Conservation (phyloP, 106 monocot species). For the Chionographis japonica region DNA sequence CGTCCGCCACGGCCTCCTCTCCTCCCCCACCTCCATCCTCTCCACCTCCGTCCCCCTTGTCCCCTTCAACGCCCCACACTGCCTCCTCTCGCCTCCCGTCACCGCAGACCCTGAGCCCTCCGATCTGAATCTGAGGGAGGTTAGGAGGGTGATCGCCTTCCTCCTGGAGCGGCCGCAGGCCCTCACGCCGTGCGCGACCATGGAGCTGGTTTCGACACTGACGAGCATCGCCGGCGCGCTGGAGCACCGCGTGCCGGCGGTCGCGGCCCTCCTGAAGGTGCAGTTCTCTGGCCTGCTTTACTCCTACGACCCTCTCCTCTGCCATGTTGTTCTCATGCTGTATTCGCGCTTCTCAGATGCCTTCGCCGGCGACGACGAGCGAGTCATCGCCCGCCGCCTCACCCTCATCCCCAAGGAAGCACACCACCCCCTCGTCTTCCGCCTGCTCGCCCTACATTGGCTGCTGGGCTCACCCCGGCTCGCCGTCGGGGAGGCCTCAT, state of each 20-base stretch:
- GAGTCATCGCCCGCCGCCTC: constrained; percentile 53
- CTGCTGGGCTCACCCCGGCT: constrained; percentile 48
- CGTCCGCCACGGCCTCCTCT: constrained; percentile 22
- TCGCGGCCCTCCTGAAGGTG: constrained; percentile 85
- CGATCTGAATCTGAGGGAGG: constrained; percentile 61
- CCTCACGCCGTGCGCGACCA: constrained; percentile 55
- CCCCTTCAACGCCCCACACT: constrained; percentile 51
- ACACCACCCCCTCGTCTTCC: constrained; percentile 51
- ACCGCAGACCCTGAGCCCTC: constrained; percentile 13
- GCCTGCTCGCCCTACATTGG: constrained; percentile 82
- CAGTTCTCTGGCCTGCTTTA: constrained; percentile 84
- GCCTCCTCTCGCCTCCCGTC: constrained; percentile 3
- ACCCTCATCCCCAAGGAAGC: constrained; percentile 51
- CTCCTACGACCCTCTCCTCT: constrained; percentile 68
- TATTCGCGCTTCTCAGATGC: constrained; percentile 74
- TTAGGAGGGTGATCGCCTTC: constrained; percentile 59
- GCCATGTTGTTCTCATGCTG: constrained; percentile 74
- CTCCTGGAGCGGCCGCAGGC: constrained; percentile 55
- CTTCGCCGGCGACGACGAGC: constrained; percentile 59
- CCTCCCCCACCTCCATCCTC: constrained; percentile 31
- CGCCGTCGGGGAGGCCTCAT: constrained; percentile 13
- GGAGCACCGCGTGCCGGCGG: constrained; percentile 47
- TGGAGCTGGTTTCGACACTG: constrained; percentile 54
- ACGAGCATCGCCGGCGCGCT: constrained; percentile 34
- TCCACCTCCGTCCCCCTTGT: constrained; percentile 42